phyloP scores from a whole-genome alignment of 768 basidiomycete genomes.

The Naganishia vaughanmartiniae region DNA sequence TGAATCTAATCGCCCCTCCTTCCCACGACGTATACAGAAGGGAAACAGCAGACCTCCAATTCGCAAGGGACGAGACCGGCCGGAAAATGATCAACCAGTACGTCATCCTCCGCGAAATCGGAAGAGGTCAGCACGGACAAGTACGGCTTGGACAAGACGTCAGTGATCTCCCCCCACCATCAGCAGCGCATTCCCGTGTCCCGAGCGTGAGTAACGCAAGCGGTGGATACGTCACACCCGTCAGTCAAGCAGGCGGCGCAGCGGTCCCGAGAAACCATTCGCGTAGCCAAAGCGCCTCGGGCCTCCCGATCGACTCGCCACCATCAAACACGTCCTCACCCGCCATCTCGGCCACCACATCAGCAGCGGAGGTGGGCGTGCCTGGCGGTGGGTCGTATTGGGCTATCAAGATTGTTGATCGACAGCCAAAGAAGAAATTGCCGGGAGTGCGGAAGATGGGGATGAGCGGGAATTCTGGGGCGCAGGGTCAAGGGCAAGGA shows the following conservation, averaged over 20 bases:
- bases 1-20: background rate
- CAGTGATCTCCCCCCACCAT: slow-evolving; percentile 1
- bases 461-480: slow-evolving; percentile 27
- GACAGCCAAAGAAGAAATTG: slow-evolving; percentile 65
- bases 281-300: background rate
- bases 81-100: slow-evolving; percentile 77
- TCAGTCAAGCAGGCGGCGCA: background rate
- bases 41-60: slow-evolving; percentile 23
- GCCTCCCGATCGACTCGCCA: background rate
- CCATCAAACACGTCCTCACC: background rate
- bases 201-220: slow-evolving; percentile 33
- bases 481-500: background rate
- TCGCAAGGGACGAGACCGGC: slow-evolving; percentile 35
- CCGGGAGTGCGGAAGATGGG: slow-evolving; percentile 68
- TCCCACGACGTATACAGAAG: background rate
- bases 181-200: slow-evolving; percentile 33
- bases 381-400: slow-evolving; percentile 40
- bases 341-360: slow-evolving; percentile 1
- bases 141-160: slow-evolving; percentile 71
- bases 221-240: slow-evolving; percentile 57
- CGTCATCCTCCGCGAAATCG: slow-evolving; percentile 69
- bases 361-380: slow-evolving; percentile 26
- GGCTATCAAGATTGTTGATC: slow-evolving; percentile 55
- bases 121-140: slow-evolving; percentile 84
- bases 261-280: background rate